Evolutionary conservation across 2,329 filamentous ascomycete species (phyloP).

Genomic region (Aspergillus oerlinghausenensis): DNA sequence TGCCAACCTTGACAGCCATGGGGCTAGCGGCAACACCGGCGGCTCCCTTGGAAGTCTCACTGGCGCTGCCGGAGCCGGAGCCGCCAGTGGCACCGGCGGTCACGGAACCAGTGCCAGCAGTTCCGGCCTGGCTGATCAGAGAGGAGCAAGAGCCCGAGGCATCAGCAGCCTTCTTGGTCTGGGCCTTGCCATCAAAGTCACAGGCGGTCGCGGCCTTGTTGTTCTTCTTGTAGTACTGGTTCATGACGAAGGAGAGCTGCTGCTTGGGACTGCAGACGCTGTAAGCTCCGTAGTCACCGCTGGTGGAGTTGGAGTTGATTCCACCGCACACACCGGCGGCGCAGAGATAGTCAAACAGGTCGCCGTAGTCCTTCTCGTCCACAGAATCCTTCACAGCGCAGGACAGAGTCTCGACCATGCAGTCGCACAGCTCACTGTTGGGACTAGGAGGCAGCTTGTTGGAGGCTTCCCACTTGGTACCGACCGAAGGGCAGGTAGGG

Average conservation of each 20-base stretch:
- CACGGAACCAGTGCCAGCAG: slow-evolving; percentile 37
- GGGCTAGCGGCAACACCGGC: slow-evolving; percentile 27
- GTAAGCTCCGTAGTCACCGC: slow-evolving; percentile 45
- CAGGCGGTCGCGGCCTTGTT: slow-evolving; percentile 36
- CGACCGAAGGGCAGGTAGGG: slow-evolving; percentile 64
- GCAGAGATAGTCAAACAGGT: slow-evolving; percentile 60
- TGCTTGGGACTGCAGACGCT: slow-evolving; percentile 44
- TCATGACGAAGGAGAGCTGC: slow-evolving; percentile 45
- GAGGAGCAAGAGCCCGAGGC: slow-evolving; percentile 31
- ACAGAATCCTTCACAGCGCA: slow-evolving; percentile 62
- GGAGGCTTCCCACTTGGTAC: slow-evolving; percentile 62
- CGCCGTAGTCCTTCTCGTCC: slow-evolving; percentile 51
- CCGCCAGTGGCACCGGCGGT: slow-evolving; percentile 31
- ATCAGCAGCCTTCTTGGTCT: slow-evolving; percentile 28
- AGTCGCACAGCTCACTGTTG: slow-evolving; percentile 73
- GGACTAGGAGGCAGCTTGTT: slow-evolving; percentile 73
- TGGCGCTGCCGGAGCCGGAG: slow-evolving; percentile 14
- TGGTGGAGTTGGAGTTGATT: slow-evolving; percentile 36
- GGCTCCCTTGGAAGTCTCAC: slow-evolving; percentile 27
- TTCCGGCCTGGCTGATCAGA: slow-evolving; percentile 38
- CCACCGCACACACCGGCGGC: slow-evolving; percentile 36
- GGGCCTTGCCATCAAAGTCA: slow-evolving; percentile 43
- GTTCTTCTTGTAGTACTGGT: slow-evolving; percentile 41
- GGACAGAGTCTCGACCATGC: slow-evolving; percentile 71
- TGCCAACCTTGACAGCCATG: slow-evolving; percentile 36